A percentile compares a stretch with the other conserved stretches of the same genome.
Evolutionary conservation across 1,284 basidiomycete species (phyloP).

Genomic region (Apiotrichum mycotoxinovorans): DNA sequence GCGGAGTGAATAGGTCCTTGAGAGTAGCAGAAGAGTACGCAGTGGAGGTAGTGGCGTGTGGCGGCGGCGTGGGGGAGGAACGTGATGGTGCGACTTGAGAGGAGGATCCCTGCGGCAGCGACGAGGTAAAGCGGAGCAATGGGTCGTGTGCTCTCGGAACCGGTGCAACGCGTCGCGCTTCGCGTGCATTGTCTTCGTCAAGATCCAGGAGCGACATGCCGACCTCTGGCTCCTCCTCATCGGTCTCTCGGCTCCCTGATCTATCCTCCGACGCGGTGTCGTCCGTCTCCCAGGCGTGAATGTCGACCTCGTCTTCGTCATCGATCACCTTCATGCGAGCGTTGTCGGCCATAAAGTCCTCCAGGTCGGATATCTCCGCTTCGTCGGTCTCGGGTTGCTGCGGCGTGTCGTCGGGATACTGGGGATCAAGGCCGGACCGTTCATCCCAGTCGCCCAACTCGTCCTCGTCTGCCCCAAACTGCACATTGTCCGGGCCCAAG

Average conservation of each 20-base stretch:
- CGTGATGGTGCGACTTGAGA: too few relatives aligned
- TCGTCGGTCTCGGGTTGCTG: not conserved
- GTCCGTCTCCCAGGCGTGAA: not conserved
- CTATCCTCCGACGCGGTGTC: not conserved
- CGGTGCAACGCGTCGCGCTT: too few relatives aligned
- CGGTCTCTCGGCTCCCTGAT: too few relatives aligned
- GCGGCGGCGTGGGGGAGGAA: too few relatives aligned
- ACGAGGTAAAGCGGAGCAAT: too few relatives aligned
- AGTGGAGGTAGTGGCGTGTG: not conserved
- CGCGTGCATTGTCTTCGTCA: too few relatives aligned
- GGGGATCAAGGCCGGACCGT: conserved; percentile 28
- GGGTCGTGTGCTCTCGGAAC: not conserved
- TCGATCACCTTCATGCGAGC: not conserved
- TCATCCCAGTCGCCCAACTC: conserved; percentile 40
- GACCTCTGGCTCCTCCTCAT: too few relatives aligned
- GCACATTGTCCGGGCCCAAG: conserved; percentile 5
- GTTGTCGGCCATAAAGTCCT: conserved; percentile 25
- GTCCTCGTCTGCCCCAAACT: conserved; percentile 32
- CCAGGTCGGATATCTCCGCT: conserved; percentile 29
- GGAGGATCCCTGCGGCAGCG: too few relatives aligned
- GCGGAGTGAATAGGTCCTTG: not conserved
- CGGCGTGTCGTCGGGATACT: conserved; percentile 9
- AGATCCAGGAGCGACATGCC: too few relatives aligned
- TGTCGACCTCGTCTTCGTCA: not conserved
- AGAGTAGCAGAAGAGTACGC: not conserved